Evolutionary conservation across 305 asterid genomes (phyloP), one percentile per base, ranked within the genome.

Genomic region (Solanum chacoense): DNA sequence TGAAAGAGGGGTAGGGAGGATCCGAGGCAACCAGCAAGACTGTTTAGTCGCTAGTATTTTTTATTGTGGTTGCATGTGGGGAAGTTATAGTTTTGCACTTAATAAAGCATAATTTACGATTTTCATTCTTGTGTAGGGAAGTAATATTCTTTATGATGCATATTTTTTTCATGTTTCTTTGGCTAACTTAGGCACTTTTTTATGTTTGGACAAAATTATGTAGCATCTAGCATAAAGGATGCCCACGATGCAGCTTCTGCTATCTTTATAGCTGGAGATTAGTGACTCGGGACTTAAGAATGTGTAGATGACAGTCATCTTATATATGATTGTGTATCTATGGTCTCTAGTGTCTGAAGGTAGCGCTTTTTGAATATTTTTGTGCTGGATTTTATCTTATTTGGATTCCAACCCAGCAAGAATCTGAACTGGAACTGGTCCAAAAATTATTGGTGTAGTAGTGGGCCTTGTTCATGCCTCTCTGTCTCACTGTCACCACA

Each of bases 381-480:
- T 50, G 22, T 90, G 65, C 24, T 35, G 18, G 87, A 38, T 65
- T 79, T 83, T 76, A 71, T 65, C 45, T 85, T 85, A 28, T 50
- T 67, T 90, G 88, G 88, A 28, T 55, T 90, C 89, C 84, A 75
- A 24, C 73, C 31, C 76, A 69, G 32, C 77, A 71, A 85, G 20
- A 59, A 37, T 73, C 73, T 29, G 26, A 34, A 71, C 42, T 75
- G 26, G 88, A 84, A 59, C 87, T 67, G 81, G 67, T 88, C 11
- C 38, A 83, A 38, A 65, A 38, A 86, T 38, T 55, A 73, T 86
- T 88, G 78, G 86, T 88, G 14, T 78, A 4, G 24, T 72, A 38
- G 88, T 71, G 88, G 91, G 80, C 71, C 90, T 90, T 36, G 67
- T 71, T 20, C 88, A 89, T 36, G 85, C 88, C 84, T 37, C 88